Evolutionary conservation across 495 filamentous ascomycete species (phyloP), one percentile per base, ranked within the genome.

Genomic region (Trichocladium uniseriatum): DNA sequence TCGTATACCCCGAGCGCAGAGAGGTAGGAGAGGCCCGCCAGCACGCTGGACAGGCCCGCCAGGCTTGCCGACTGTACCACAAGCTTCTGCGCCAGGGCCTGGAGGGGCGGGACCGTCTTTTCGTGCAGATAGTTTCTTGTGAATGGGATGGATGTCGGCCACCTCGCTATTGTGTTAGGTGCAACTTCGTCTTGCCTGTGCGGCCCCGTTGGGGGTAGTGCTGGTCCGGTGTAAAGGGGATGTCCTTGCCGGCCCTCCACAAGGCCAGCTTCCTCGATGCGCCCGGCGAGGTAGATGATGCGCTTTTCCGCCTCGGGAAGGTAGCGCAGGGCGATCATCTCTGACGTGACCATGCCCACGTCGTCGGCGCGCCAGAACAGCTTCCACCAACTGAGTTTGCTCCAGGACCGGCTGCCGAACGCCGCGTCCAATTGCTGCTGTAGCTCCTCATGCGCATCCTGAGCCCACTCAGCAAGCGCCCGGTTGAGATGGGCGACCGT

Each of bases 361-460:
- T 97, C 91, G 63, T 97, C 92, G 38, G 87, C 87, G 11, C 84
- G 82, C 88, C 89, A 96, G 59, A 94, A 82, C 11, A 98, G 79
- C 61, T 94, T 94, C 86, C 87, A 97, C 92, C 91, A 98, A 9
- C 77, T 75, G 1, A 95, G 70, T 15, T 79, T 82, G 2, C 74
- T 72, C 91, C 91, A 97, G 21, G 75, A 65, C 34, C 68, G 71
- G 32, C 79, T 79, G 11, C 75, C 63, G 56, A 95, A 91, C 5
- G 85, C 88, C 28, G 71, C 62, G 47, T 88, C 82, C 1, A 97
- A 80, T 28, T 84, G 76, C 52, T 82, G 73, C 41, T 86, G 83
- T 5, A 97, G 77, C 58, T 98, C 91, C 1, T 79, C 77, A 60
- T 98, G 92, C 2, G 83, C 86, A 18, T 68, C 66, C 58, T 91